Evolutionary conservation across 2,329 filamentous ascomycete genomes (phyloP).

Genomic region (Aureobasidium musti): DNA sequence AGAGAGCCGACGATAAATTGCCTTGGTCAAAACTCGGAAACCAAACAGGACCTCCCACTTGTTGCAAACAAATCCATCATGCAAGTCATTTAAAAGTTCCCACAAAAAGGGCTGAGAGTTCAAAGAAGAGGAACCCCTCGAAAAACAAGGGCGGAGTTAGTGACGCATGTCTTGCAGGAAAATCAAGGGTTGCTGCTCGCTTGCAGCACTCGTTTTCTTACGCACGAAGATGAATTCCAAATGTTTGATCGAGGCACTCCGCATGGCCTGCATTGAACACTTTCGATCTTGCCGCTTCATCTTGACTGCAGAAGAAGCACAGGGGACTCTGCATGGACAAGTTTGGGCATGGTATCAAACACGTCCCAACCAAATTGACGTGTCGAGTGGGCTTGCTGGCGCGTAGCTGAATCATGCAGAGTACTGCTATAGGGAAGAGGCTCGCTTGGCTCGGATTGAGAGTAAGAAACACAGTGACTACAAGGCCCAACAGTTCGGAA

Average conservation of each 20-base stretch:
- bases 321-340: not conserved
- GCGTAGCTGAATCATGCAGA: constrained; percentile 18
- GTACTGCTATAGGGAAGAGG: not conserved
- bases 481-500: not conserved
- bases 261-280: not conserved
- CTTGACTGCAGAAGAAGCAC: not conserved
- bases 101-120: constrained; percentile 18
- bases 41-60: constrained; percentile 9
- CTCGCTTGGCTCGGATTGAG: constrained; percentile 12
- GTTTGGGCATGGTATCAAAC: not conserved
- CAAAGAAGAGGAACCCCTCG: not conserved
- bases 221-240: constrained; percentile 15
- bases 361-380: too few species aligned
- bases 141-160: not conserved
- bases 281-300: not conserved
- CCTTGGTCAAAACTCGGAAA: not conserved
- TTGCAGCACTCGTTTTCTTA: not conserved
- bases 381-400: not conserved
- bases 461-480: not conserved
- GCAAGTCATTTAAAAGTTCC: constrained; percentile 20
- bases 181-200: not conserved
- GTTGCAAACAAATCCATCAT: not conserved
- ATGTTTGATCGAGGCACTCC: not conserved
- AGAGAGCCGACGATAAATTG: constrained; percentile 17
- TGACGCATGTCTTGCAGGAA: constrained; percentile 14